These are phyloP conservation scores for Abrus precatorius DNA, from an alignment of 306 rosid genomes.

Conservation along the genomic window DNA sequence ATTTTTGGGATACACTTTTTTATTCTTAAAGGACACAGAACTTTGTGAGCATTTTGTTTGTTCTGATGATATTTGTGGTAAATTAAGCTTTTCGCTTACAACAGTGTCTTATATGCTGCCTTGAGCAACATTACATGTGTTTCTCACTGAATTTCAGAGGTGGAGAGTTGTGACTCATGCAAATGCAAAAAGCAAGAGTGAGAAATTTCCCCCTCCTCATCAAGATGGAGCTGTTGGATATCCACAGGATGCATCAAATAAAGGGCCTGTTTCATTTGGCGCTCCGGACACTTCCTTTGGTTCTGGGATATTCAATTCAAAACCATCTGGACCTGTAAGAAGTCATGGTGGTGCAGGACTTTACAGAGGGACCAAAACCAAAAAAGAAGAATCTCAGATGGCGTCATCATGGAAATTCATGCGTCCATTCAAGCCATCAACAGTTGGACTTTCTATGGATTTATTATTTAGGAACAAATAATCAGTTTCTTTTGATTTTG, in stretches of 20 bases:
- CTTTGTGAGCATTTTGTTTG: constrained; percentile 44
- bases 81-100: constrained; percentile 32
- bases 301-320: constrained; percentile 70
- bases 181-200: constrained; percentile 96
- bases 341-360: constrained; percentile 64
- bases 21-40: constrained; percentile 43
- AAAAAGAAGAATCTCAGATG: constrained; percentile 62
- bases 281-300: constrained; percentile 69
- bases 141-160: constrained; percentile 74
- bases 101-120: constrained; percentile 38
- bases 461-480: constrained; percentile 76
- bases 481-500: constrained; percentile 54
- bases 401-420: constrained; percentile 80
- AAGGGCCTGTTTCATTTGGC: constrained; percentile 80
- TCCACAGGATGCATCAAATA: constrained; percentile 69
- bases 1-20: constrained; percentile 16
- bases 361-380: constrained; percentile 65
- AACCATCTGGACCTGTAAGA: constrained; percentile 62
- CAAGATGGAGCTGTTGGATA: constrained; percentile 97
- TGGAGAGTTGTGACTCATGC: constrained; percentile 89
- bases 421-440: constrained; percentile 84
- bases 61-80: constrained; percentile 29
- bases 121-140: constrained; percentile 48
- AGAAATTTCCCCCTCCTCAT: constrained; percentile 99
- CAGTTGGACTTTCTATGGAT: constrained; percentile 81